These are phyloP conservation scores for Glycine soja DNA, from an alignment of 306 rosid species.

Conservation along the genomic window DNA sequence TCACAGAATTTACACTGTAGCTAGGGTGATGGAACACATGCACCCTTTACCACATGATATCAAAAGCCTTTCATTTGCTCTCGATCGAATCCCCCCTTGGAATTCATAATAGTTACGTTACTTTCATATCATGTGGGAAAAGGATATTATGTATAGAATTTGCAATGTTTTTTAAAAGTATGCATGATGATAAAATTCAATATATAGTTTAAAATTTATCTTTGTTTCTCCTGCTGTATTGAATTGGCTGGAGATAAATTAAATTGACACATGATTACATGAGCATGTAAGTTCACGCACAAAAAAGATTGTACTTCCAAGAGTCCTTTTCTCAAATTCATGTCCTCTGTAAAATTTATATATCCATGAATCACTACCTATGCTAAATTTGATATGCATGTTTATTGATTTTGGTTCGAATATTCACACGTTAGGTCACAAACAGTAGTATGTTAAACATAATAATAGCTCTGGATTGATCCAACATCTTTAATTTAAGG, in stretches of 20 bases:
- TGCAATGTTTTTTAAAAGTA: background rate
- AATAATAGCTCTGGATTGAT: background rate
- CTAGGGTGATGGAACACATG: slow-evolving; percentile 21
- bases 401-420: background rate
- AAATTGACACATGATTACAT: background rate
- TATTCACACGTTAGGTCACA: background rate
- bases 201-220: background rate
- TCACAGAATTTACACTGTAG: slow-evolving; percentile 16
- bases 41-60: slow-evolving; percentile 41
- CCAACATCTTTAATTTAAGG: background rate
- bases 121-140: slow-evolving; percentile 50
- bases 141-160: background rate
- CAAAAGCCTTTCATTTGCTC: background rate
- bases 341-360: background rate
- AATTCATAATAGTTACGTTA: slow-evolving; percentile 23
- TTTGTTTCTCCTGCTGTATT: background rate
- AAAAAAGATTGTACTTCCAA: too few relatives aligned
- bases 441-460: too few relatives aligned
- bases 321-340: background rate
- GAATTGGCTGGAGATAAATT: background rate
- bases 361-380: background rate
- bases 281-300: background rate
- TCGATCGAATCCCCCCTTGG: too few relatives aligned
- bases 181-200: background rate
- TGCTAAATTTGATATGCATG: background rate